phyloP scores from a whole-genome alignment of 1,139 yeast species.

The Geotrichum carabidarum region DNA sequence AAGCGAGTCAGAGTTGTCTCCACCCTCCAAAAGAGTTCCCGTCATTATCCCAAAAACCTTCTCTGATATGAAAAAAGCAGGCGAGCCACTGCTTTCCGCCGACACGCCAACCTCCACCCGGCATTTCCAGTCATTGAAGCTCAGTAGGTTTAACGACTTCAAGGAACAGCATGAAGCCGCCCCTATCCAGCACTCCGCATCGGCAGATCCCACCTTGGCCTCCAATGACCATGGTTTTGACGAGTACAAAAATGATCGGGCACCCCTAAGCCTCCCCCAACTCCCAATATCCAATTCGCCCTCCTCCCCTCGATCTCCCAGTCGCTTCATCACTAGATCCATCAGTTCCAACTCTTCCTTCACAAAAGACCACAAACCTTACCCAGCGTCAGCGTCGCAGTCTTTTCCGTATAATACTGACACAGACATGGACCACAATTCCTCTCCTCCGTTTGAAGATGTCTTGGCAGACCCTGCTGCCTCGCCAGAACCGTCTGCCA shows the following conservation, averaged over 20 bases:
- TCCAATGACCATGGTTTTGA: neutral
- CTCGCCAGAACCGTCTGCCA: neutral
- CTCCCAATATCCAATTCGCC: neutral
- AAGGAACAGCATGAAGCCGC: slow-evolving; percentile 1
- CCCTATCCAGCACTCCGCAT: neutral
- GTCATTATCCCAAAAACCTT: slow-evolving; percentile 16
- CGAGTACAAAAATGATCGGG: neutral
- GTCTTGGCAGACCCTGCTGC: neutral
- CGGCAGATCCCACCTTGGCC: neutral
- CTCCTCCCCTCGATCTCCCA: slow-evolving; percentile 8
- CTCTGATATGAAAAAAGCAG: slow-evolving; percentile 16
- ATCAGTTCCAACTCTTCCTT: slow-evolving; percentile 1
- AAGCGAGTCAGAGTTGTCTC: neutral
- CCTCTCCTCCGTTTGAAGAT: slow-evolving; percentile 1
- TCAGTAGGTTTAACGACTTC: slow-evolving; percentile 14
- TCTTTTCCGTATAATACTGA: slow-evolving; percentile 1
- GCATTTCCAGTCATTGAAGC: slow-evolving; percentile 9
- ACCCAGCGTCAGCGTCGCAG: neutral
- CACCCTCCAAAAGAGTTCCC: slow-evolving; percentile 8
- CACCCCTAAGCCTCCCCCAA: neutral
- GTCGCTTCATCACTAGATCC: slow-evolving; percentile 6
- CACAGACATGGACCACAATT: neutral
- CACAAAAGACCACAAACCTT: neutral
- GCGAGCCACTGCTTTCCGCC: slow-evolving; percentile 4
- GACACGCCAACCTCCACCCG: neutral